Conservation (phyloP, 768 basidiomycete species). For the Dioszegia hungarica region DNA sequence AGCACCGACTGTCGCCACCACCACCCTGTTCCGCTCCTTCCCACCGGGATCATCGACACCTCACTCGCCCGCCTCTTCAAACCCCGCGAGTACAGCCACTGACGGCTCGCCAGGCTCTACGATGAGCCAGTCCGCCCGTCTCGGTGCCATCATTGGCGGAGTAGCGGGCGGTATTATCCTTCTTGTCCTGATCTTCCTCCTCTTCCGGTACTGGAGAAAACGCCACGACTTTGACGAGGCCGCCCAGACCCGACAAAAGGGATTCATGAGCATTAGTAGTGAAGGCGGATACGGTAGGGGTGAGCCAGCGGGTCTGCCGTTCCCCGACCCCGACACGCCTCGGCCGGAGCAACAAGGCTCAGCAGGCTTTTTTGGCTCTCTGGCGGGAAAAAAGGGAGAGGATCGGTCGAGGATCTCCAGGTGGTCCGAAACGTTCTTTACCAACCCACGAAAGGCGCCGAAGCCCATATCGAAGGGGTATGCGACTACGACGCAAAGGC, state of each 20-base stretch:
- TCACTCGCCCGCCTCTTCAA: no score
- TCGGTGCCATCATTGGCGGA: slow-evolving; percentile 27
- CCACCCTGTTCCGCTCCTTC: slow-evolving; percentile 37
- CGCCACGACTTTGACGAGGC: background rate
- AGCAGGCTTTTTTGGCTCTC: background rate
- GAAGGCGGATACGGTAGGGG: background rate
- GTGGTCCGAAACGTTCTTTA: slow-evolving; percentile 18
- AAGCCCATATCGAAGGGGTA: background rate
- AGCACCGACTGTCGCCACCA: slow-evolving; percentile 7
- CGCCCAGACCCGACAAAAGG: background rate
- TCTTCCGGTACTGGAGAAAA: slow-evolving; percentile 10
- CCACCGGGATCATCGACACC: slow-evolving; percentile 4
- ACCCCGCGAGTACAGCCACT: no score
- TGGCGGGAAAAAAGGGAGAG: background rate
- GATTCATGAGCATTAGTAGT: no score
- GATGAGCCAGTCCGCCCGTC: background rate
- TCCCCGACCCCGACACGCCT: background rate
- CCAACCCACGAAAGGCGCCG: slow-evolving; percentile 22
- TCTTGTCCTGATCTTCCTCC: slow-evolving; percentile 7
- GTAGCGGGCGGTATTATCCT: slow-evolving; percentile 17
- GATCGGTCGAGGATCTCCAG: background rate
- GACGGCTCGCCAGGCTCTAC: no score
- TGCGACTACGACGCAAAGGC: slow-evolving; percentile 14
- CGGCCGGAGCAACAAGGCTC: background rate
- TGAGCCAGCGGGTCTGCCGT: background rate